phyloP scores from a whole-genome alignment of 2,329 filamentous ascomycete genomes.

The Emmonsia crescens region DNA sequence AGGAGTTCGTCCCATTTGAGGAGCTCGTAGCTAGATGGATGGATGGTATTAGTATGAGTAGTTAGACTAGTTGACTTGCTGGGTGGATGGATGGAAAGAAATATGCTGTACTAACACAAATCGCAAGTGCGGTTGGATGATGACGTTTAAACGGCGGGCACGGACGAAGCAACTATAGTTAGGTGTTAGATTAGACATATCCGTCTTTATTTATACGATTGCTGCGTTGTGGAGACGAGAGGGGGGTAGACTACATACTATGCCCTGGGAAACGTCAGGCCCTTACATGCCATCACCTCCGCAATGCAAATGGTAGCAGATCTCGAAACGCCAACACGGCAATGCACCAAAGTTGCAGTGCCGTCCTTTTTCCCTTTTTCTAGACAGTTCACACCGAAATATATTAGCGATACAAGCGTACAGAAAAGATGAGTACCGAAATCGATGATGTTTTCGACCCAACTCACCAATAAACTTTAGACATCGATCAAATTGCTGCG shows the following conservation, averaged over 20 bases:
- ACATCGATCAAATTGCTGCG: constrained; percentile 72
- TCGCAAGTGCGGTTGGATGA: constrained; percentile 90
- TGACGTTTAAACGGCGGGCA: constrained; percentile 85
- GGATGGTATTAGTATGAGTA: constrained; percentile 7
- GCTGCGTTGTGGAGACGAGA: not conserved
- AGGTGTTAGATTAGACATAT: constrained; percentile 1
- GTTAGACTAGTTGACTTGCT: not conserved
- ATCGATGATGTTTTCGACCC: not conserved
- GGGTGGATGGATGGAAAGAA: not conserved
- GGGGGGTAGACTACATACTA: constrained; percentile 46
- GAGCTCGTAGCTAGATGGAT: constrained; percentile 55
- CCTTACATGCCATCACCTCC: constrained; percentile 81
- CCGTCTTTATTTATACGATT: too few relatives aligned
- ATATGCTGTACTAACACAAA: constrained; percentile 55
- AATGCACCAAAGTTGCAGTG: constrained; percentile 86
- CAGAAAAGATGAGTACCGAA: not conserved
- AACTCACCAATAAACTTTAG: constrained; percentile 81
- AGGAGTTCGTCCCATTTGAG: constrained; percentile 89
- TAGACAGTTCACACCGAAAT: constrained; percentile 28
- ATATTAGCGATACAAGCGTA: not conserved
- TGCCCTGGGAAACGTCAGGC: constrained; percentile 76
- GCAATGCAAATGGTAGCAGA: constrained; percentile 97
- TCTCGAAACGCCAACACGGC: constrained; percentile 86
- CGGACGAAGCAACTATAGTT: constrained; percentile 70
- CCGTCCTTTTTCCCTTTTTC: constrained; percentile 67